These are phyloP conservation scores for Cyclotella sp. DNA, from an alignment of 108 stramenopile species.

Conservation along the genomic window DNA sequence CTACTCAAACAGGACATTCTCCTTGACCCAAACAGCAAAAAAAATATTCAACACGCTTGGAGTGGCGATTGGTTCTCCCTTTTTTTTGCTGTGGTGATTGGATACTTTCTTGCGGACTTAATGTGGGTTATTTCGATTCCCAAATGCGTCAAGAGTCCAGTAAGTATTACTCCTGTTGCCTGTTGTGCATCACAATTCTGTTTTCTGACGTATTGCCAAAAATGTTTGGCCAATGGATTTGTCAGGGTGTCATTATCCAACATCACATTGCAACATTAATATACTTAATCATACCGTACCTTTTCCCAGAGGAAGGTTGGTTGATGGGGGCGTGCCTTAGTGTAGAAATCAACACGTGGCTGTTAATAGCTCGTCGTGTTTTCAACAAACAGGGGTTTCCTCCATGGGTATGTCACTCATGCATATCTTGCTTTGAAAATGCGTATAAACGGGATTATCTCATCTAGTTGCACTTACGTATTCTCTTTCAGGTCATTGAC, in stretches of 20 bases:
- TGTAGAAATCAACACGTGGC: conserved; percentile 92
- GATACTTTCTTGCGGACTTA: conserved; percentile 78
- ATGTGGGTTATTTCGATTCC: conserved; percentile 74
- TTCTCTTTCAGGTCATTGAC: conserved; percentile 52
- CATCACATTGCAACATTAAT: conserved; percentile 84
- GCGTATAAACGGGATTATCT: not conserved
- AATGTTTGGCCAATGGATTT: not conserved
- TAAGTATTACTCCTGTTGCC: not conserved
- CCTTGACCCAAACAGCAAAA: conserved; percentile 36
- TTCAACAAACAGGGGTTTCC: conserved; percentile 88
- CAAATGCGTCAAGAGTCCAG: conserved; percentile 71
- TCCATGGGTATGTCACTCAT: conserved; percentile 65
- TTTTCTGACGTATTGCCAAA: not conserved
- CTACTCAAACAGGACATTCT: conserved; percentile 56
- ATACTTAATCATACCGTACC: conserved; percentile 76
- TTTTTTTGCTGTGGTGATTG: conserved; percentile 64
- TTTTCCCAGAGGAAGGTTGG: conserved; percentile 61
- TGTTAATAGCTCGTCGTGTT: conserved; percentile 88
- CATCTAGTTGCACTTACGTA: not conserved
- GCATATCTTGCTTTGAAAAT: not conserved
- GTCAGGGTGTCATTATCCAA: conserved; percentile 68
- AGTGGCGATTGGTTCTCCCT: conserved; percentile 80
- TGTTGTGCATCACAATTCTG: not conserved
- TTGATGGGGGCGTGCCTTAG: conserved; percentile 88
- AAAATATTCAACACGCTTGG: conserved; percentile 70